These are phyloP conservation scores for Fusarium albosuccineum DNA, from an alignment of 2,329 filamentous ascomycete genomes.

Conservation along the genomic window DNA sequence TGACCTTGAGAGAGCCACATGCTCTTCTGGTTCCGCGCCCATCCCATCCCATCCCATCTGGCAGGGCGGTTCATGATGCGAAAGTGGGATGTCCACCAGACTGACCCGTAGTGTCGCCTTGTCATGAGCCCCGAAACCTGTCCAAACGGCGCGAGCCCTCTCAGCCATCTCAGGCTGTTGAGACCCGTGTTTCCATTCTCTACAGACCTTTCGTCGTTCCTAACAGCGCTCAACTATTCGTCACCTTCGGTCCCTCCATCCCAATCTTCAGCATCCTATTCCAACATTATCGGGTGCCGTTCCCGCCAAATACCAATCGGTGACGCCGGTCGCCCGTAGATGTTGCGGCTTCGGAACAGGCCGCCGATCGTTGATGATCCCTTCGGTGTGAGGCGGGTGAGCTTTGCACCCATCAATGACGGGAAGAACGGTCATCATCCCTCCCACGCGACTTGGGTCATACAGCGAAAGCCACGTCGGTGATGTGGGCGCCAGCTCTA, in stretches of 20 bases:
- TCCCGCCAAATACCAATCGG: conserved; percentile 36
- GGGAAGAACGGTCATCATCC: conserved; percentile 18
- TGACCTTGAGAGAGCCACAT: conserved; percentile 6
- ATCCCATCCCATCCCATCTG: neutral
- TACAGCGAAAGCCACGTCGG: conserved; percentile 23
- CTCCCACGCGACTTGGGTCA: conserved; percentile 27
- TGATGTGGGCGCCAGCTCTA: conserved; percentile 6
- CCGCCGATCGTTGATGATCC: conserved; percentile 40
- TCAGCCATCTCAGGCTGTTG: conserved; percentile 4
- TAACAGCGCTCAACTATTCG: conserved; percentile 3
- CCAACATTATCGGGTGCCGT: conserved; percentile 15
- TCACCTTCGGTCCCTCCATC: conserved; percentile 1
- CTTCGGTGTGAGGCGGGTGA: conserved; percentile 21
- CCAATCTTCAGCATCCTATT: conserved; percentile 21
- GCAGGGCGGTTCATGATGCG: neutral
- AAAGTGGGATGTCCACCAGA: conserved; percentile 16
- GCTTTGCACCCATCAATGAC: conserved; percentile 12
- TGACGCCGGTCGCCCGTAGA: conserved; percentile 36
- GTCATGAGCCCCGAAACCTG: conserved; percentile 17
- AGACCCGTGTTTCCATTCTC: neutral
- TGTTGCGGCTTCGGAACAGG: conserved; percentile 32
- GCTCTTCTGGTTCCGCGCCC: neutral
- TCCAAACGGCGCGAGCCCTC: conserved; percentile 10
- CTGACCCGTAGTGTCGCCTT: conserved; percentile 5
- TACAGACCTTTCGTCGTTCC: neutral